Percentiles rank a stretch among this genome's conserved stretches.
Evolutionary conservation across 2,329 filamentous ascomycete genomes (phyloP).

Genomic region (Aspergillus ibericus): DNA sequence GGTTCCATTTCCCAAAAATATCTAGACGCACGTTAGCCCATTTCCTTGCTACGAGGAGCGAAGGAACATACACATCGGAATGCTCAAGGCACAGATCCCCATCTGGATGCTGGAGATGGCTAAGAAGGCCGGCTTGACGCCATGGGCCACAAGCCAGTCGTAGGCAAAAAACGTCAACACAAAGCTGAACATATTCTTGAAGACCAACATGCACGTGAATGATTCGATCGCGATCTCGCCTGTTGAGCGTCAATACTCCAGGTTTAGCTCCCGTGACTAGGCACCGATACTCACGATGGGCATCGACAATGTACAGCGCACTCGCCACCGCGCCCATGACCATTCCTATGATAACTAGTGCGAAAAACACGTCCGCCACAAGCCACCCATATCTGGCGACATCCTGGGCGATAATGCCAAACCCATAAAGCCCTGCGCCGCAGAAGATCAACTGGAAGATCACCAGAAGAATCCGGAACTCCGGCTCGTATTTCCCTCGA

Average conservation of each 20-base stretch:
- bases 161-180: conserved; percentile 80
- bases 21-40: conserved; percentile 50
- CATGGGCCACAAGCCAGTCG: conserved; percentile 69
- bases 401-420: conserved; percentile 70
- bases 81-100: conserved; percentile 68
- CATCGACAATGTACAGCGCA: conserved; percentile 87
- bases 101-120: conserved; percentile 75
- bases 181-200: conserved; percentile 94
- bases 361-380: conserved; percentile 78
- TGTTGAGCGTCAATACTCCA: conserved; percentile 29
- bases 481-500: conserved; percentile 81
- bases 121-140: conserved; percentile 64
- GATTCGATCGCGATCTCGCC: conserved; percentile 80
- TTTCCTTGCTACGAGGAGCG: neutral
- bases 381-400: conserved; percentile 66
- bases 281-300: conserved; percentile 67
- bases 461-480: conserved; percentile 82
- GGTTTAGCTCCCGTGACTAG: neutral
- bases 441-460: conserved; percentile 78
- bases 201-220: conserved; percentile 85
- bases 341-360: conserved; percentile 82
- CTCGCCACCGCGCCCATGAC: conserved; percentile 85
- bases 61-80: conserved; percentile 68
- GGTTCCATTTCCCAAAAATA: conserved; percentile 73
- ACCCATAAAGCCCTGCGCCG: conserved; percentile 78